phyloP scores from a whole-genome alignment of 768 basidiomycete species.

The Pulveroboletus ravenelii region DNA sequence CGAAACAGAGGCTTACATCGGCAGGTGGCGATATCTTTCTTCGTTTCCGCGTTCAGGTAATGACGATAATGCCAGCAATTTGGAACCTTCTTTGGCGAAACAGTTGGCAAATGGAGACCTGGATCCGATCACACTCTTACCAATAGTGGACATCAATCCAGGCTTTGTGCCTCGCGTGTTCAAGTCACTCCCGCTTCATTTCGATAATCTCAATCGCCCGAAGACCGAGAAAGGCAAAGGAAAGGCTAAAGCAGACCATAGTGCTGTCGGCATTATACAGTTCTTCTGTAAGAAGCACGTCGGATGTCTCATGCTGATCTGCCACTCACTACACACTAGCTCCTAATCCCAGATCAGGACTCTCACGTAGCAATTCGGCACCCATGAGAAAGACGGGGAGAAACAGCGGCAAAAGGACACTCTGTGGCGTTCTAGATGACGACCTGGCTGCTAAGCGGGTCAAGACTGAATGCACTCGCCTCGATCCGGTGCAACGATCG shows the following conservation, averaged over 20 bases:
- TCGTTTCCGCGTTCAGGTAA: constrained; percentile 3
- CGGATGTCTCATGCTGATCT: constrained; percentile 35
- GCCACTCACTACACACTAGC: constrained; percentile 26
- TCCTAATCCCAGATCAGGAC: constrained; percentile 23
- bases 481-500: constrained; percentile 30
- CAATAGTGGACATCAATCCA: constrained; percentile 80
- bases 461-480: constrained; percentile 21
- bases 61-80: constrained; percentile 41
- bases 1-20: constrained; percentile 67
- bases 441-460: constrained; percentile 54
- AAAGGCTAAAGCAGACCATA: constrained; percentile 31
- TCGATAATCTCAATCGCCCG: constrained; percentile 23
- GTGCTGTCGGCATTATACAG: constrained; percentile 42
- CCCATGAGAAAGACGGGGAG: constrained; percentile 41
- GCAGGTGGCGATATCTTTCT: constrained; percentile 40
- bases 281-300: constrained; percentile 56
- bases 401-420: constrained; percentile 71
- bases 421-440: constrained; percentile 65
- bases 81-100: constrained; percentile 61
- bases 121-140: constrained; percentile 62
- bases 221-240: constrained; percentile 43
- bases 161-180: constrained; percentile 50
- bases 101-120: constrained; percentile 62
- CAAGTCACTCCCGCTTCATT: constrained; percentile 38
- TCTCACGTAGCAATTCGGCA: constrained; percentile 26